Evolutionary conservation across 1,284 basidiomycete species (phyloP).

Genomic region (Xerocomus cyaneibrunnescens): DNA sequence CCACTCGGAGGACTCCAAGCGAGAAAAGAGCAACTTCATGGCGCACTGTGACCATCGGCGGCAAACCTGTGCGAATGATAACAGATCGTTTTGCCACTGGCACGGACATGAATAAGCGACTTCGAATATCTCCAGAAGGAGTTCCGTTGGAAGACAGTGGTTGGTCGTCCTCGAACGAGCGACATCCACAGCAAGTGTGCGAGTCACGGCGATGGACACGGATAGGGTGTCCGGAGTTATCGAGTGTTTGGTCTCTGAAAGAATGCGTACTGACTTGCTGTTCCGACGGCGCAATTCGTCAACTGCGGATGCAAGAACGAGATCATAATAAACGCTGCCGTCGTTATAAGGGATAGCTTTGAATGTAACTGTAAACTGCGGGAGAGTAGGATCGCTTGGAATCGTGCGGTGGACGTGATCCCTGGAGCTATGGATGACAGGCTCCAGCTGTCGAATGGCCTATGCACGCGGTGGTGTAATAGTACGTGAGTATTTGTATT

Average conservation of each 20-base stretch:
- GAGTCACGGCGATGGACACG: background rate
- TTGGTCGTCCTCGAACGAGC: background rate
- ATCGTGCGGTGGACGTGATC: background rate
- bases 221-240: background rate
- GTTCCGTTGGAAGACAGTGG: slow-evolving; percentile 1
- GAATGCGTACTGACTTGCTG: background rate
- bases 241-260: background rate
- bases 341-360: background rate
- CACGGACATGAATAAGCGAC: background rate
- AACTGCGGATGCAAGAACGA: background rate
- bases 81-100: background rate
- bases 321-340: background rate
- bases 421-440: background rate
- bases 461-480: background rate
- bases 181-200: background rate
- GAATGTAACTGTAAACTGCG: background rate
- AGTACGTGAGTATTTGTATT: background rate
- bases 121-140: slow-evolving; percentile 2
- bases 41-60: slow-evolving; percentile 2
- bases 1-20: background rate
- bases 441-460: background rate
- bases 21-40: slow-evolving; percentile 1
- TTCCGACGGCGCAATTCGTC: background rate
- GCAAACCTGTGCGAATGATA: slow-evolving; percentile 10
- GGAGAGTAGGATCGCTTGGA: background rate